Evolutionary conservation across 2,329 filamentous ascomycete species (phyloP).

Genomic region (Laburnicola sp.): DNA sequence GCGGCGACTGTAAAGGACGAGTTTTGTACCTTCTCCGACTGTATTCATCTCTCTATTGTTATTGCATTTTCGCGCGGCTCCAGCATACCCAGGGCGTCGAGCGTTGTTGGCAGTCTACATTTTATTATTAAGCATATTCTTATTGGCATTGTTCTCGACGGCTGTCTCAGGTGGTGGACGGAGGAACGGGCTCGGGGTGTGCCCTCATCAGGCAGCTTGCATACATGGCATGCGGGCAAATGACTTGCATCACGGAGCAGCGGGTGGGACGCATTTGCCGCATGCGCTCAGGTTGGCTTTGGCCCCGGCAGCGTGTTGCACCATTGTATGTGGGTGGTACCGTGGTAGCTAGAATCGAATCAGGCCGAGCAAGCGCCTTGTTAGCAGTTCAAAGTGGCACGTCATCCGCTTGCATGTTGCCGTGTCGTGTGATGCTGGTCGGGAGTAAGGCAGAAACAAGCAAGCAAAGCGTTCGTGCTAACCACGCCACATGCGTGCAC

Average conservation of each 20-base stretch:
- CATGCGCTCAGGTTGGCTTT: neutral
- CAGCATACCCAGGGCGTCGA: conserved; percentile 31
- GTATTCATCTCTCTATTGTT: conserved; percentile 24
- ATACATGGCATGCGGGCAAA: conserved; percentile 10
- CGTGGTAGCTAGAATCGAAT: neutral
- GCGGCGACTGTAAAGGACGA: conserved; percentile 27
- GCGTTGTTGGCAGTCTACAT: neutral
- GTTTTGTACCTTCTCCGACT: conserved; percentile 8
- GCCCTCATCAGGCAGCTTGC: neutral
- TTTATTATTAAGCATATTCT: neutral
- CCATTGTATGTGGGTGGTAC: neutral
- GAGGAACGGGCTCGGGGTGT: conserved; percentile 10
- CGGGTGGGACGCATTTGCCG: neutral
- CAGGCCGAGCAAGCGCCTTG: neutral
- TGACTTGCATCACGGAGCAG: conserved; percentile 1
- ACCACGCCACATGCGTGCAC: conserved; percentile 15
- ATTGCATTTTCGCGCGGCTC: conserved; percentile 22
- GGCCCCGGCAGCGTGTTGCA: neutral
- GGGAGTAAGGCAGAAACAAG: conserved; percentile 1
- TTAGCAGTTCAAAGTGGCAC: neutral
- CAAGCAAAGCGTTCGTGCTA: conserved; percentile 12
- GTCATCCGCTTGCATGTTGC: neutral
- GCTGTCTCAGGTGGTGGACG: conserved; percentile 3
- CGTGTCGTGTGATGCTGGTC: neutral
- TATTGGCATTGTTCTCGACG: neutral